Percentiles rank a stretch among this genome's conserved stretches.
phyloP scores from a whole-genome alignment of 2,329 filamentous ascomycete species.

The Tolypocladium ophioglossoides region DNA sequence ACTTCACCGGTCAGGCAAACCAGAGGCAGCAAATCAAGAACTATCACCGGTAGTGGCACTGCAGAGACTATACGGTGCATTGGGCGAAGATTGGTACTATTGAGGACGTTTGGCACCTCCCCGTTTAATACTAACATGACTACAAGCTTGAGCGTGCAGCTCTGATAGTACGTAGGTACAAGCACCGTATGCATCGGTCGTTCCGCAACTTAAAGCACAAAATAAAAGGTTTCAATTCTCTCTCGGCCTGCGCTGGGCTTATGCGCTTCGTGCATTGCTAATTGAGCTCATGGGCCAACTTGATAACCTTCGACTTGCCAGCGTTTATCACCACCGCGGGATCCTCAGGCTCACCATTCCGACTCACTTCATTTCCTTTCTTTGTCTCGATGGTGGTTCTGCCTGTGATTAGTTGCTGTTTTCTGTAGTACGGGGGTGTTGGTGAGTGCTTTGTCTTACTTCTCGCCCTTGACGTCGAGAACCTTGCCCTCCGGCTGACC shows the following conservation, averaged over 20 bases:
- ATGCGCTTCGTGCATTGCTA: slow-evolving; percentile 1
- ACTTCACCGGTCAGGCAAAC: no score
- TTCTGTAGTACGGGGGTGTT: no score
- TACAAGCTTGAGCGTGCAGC: neutral
- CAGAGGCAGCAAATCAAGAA: no score
- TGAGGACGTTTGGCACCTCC: no score
- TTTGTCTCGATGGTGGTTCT: slow-evolving; percentile 30
- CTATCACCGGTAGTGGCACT: no score
- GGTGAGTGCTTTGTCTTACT: slow-evolving; percentile 17
- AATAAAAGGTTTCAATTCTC: no score
- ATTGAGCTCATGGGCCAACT: slow-evolving; percentile 28
- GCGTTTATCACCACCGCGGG: slow-evolving; percentile 32
- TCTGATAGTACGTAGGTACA: neutral
- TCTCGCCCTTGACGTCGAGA: slow-evolving; percentile 30
- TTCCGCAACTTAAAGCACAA: no score
- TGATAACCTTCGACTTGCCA: slow-evolving; percentile 31
- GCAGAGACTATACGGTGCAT: no score
- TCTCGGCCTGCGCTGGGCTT: neutral
- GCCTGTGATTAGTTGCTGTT: neutral
- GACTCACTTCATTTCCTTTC: slow-evolving; percentile 27
- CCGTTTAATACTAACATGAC: neutral
- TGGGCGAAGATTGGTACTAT: no score
- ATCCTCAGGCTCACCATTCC: slow-evolving; percentile 28
- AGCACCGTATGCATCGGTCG: neutral
- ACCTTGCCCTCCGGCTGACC: slow-evolving; percentile 33